Evolutionary conservation across 768 basidiomycete species (phyloP), one percentile per base, ranked within the genome.

Genomic region (Tricholoma bakamatsutake): DNA sequence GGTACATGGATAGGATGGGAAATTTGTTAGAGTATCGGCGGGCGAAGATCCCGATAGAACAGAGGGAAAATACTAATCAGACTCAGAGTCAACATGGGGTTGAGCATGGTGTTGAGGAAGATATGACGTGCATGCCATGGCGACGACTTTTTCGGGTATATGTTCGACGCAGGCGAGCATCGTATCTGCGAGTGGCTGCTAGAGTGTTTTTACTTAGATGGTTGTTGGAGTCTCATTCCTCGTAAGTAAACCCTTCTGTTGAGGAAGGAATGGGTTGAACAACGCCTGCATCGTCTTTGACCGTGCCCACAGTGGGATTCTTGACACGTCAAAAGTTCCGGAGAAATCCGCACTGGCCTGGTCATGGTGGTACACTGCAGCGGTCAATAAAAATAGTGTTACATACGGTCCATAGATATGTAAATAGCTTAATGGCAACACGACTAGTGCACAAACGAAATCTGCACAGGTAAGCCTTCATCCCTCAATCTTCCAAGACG

Each of bases 1-100:
- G 33, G 3, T 63, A 72, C 50, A 56, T 69, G 15, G 66, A 69
- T 57, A 58, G 64, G 9, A 46, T 50, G 12, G 61, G 61, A 27
- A 15, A 53, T n/a, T 54, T 57, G 47, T 13, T 18, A 5, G 59
- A 52, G 15, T 66, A 67, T 51, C 61, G 62, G 3, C 35, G 40
- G 28, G 68, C 37, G 10, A 52, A 35, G 51, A 24, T 52, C 9
- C 51, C 51, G 11, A 8, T 9, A 9, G 51, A 35, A 35, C 51
- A 40, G 51, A 35, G 18, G 31, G 30, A 50, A 18, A 27, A 39
- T 9, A 4, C 6, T 4, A 21, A 52, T 15, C 5, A 13, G n/a
- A 21, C 40, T 15, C 18, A 21, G 51, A 37, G 9, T 34, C 17
- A 28, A 4, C 1, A 52, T 4, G 18, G 5, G 5, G 51, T 27